A percentile compares a stretch with the other conserved stretches of the same genome.
Evolutionary conservation across 352 stramenopile genomes (phyloP).

Genomic region (Pelagophyceae sp.): DNA sequence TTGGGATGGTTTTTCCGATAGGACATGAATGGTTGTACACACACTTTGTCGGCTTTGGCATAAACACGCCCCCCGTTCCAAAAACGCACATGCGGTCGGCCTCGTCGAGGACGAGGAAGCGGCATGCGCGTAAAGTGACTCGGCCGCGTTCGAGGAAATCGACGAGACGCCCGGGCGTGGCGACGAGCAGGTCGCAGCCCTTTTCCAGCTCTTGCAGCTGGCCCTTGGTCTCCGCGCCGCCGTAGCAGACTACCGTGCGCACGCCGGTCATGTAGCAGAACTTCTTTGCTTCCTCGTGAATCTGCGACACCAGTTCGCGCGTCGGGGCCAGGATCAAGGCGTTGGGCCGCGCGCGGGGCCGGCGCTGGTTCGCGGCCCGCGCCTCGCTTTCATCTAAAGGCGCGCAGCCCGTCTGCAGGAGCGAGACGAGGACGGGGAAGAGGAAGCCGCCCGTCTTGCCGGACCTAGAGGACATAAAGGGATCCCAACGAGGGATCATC

Average conservation of each 20-base stretch:
- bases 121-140: slow-evolving; percentile 75
- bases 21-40: neutral
- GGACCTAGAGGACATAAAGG: slow-evolving; percentile 81
- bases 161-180: slow-evolving; percentile 89
- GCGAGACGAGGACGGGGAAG: slow-evolving; percentile 83
- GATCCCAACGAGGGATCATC: slow-evolving; percentile 70
- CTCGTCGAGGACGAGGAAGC: slow-evolving; percentile 96
- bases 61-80: no score
- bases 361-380: neutral
- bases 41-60: no score
- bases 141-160: slow-evolving; percentile 89
- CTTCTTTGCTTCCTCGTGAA: slow-evolving; percentile 87
- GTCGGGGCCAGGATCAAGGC: slow-evolving; percentile 85
- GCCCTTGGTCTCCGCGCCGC: slow-evolving; percentile 72
- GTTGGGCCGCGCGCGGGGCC: slow-evolving; percentile 45
- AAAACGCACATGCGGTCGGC: slow-evolving; percentile 98
- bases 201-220: slow-evolving; percentile 66
- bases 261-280: slow-evolving; percentile 93
- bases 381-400: neutral
- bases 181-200: slow-evolving; percentile 91
- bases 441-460: slow-evolving; percentile 91
- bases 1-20: neutral
- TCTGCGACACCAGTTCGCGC: slow-evolving; percentile 86
- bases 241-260: slow-evolving; percentile 84
- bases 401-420: slow-evolving; percentile 71